Evolutionary conservation across 2,329 filamentous ascomycete genomes (phyloP).

Genomic region (Fusarium coicis): DNA sequence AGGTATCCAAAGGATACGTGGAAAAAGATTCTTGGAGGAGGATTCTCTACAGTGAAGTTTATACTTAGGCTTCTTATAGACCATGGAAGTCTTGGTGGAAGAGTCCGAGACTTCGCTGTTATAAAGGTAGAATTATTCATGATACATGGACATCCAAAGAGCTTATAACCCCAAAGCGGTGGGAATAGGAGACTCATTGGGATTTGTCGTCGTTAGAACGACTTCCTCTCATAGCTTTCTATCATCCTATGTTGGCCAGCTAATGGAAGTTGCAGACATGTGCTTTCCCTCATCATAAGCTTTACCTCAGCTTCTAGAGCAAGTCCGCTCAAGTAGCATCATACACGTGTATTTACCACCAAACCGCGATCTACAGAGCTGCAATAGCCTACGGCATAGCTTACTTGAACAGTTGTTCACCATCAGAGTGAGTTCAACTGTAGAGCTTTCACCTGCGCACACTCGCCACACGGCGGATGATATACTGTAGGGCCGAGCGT

Average conservation of each 20-base stretch:
- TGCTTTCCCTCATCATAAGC: not conserved
- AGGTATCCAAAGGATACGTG: not conserved
- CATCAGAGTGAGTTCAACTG: rapidly evolving
- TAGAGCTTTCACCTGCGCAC: not conserved
- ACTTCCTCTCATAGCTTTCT: not conserved
- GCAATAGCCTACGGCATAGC: not conserved
- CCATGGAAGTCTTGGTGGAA: rapidly evolving
- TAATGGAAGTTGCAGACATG: not conserved
- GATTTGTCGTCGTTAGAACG: too few relatives aligned
- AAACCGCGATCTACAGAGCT: not conserved
- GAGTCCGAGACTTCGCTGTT: not conserved
- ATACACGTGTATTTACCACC: not conserved
- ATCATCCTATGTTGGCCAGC: not conserved
- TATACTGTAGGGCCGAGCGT: not conserved
- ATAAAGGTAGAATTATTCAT: too few relatives aligned
- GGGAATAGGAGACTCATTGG: not conserved
- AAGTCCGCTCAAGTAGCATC: not conserved
- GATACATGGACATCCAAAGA: not conserved
- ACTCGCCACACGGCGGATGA: rapidly evolving
- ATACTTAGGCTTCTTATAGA: not conserved
- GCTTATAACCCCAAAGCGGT: not conserved
- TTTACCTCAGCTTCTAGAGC: rapidly evolving
- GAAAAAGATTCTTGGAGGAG: not conserved
- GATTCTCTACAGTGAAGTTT: not conserved
- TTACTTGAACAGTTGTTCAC: too few relatives aligned